These are phyloP conservation scores for Neotropicomus parvogracilis DNA, from an alignment of 1,284 basidiomycete species.

Conservation along the genomic window DNA sequence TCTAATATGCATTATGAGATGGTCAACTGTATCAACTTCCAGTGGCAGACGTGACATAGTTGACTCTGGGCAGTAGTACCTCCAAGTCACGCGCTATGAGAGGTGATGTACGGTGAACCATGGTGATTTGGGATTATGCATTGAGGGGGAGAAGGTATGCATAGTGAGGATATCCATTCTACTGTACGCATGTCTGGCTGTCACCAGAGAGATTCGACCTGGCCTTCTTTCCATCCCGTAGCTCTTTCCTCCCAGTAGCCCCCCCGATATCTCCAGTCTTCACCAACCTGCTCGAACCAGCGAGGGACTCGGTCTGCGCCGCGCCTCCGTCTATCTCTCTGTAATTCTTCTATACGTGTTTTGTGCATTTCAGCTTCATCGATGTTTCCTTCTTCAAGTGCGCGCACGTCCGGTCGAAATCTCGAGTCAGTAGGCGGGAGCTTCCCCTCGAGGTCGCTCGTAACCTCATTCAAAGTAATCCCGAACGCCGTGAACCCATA, in stretches of 20 bases:
- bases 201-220: slow-evolving; percentile 62
- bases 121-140: too few relatives aligned
- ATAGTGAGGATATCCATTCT: too few relatives aligned
- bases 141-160: too few relatives aligned
- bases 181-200: neutral
- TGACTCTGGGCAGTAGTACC: too few relatives aligned
- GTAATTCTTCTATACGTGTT: slow-evolving; percentile 67
- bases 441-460: slow-evolving; percentile 60
- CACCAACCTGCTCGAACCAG: slow-evolving; percentile 71
- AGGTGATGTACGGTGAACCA: too few relatives aligned
- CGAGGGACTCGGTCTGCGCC: slow-evolving; percentile 56
- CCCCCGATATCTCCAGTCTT: slow-evolving; percentile 73
- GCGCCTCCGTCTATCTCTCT: slow-evolving; percentile 60
- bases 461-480: slow-evolving; percentile 80
- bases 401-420: slow-evolving; percentile 80
- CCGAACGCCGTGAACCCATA: slow-evolving; percentile 84
- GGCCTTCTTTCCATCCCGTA: slow-evolving; percentile 54
- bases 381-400: slow-evolving; percentile 78
- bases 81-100: too few relatives aligned
- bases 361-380: slow-evolving; percentile 79
- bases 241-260: slow-evolving; percentile 81
- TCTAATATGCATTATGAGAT: too few relatives aligned
- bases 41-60: too few relatives aligned
- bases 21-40: too few relatives aligned
- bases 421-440: slow-evolving; percentile 86